Base-by-base conservation (phyloP, 352 stramenopile species). In the Globisporangium carolinianum region DNA sequence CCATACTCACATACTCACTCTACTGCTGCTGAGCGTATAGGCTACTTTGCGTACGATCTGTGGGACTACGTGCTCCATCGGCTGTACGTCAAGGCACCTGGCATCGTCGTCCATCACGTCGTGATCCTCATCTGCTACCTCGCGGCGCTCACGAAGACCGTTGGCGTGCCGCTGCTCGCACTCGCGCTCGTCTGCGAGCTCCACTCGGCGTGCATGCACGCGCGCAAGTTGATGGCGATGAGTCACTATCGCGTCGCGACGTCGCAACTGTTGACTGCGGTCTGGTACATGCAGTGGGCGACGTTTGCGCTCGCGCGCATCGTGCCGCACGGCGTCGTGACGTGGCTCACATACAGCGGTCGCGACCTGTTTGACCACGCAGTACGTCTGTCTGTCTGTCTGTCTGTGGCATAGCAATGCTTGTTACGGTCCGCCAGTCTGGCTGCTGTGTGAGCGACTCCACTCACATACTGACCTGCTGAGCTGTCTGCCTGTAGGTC, bases 41-140 rank as follows among this genome's bases (percentile, higher is more conserved):
- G 82, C 14, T 91, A 91, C 61, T 91, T 91, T 63, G 78, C 75
- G n/a, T 89, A 91, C 55, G 82, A 91, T 51, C 73, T 89, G 52
- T 87, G 77, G 75, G 82, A 91, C 61, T 91, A 81, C 45, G 62
- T 88, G 65, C 67, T 89, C 35, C 76, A 91, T 46, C 66, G 76
- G 0, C 61, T 91, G 42, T 89, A 91, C 60, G 68, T 86, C 65
- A 89, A 89, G 61, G 68, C 79, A 0, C 77, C 79, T 8, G 74
- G 73, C 35, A 87, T 91, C 57, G 68, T 91, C 35, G 55, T 77
- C 36, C 82, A 91, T 58, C 82, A 91, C 65, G 78, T 86, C 43
- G 76, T 89, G 14, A 81, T 91, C 63, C 73, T 91, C 48, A 76
- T 87, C 56, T 91, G 82, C 68, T 89, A 91, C 66, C 86, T 84